Conservation (phyloP, 108 stramenopile species). For the Cyclostephanos tholiformis region DNA sequence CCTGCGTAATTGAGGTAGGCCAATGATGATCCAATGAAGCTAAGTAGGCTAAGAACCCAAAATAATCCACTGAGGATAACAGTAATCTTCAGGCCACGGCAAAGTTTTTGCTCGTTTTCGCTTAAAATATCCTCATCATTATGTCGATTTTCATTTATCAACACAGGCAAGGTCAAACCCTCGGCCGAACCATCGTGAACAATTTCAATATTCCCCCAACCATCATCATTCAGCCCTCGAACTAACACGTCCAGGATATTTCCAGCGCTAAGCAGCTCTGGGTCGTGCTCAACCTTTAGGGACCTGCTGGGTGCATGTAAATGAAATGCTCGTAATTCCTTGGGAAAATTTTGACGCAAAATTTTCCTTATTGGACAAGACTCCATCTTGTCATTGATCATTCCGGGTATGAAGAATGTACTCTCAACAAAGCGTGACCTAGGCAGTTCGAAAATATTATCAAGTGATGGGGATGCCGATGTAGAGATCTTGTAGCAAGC, state of each 20-base stretch:
- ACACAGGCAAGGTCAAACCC: conserved; percentile 54
- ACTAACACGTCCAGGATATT: conserved; percentile 40
- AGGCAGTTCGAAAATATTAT: conserved; percentile 18
- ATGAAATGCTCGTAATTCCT: conserved; percentile 61
- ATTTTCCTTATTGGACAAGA: conserved; percentile 49
- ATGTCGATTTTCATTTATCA: conserved; percentile 34
- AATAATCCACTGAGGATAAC: conserved; percentile 73
- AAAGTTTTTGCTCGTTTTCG: conserved; percentile 14
- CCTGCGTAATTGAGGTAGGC: conserved; percentile 74
- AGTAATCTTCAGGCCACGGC: conserved; percentile 43
- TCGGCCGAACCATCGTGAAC: conserved; percentile 61
- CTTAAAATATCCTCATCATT: conserved; percentile 15
- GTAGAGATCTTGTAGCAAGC: conserved; percentile 23
- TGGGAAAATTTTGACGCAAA: conserved; percentile 57
- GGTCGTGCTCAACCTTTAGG: conserved; percentile 81
- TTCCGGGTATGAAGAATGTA: conserved; percentile 56
- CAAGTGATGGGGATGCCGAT: conserved; percentile 9
- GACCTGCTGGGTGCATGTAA: conserved; percentile 59
- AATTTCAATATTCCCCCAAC: conserved; percentile 45
- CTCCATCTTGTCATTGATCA: conserved; percentile 13
- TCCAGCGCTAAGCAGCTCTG: conserved; percentile 44
- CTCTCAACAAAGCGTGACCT: conserved; percentile 71
- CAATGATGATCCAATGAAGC: conserved; percentile 47
- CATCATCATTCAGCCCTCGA: conserved; percentile 23
- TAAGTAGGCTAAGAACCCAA: conserved; percentile 71